Evolutionary conservation across 352 stramenopile species (phyloP), one percentile per base, ranked within the genome.

Genomic region (Albugo laibachii): DNA sequence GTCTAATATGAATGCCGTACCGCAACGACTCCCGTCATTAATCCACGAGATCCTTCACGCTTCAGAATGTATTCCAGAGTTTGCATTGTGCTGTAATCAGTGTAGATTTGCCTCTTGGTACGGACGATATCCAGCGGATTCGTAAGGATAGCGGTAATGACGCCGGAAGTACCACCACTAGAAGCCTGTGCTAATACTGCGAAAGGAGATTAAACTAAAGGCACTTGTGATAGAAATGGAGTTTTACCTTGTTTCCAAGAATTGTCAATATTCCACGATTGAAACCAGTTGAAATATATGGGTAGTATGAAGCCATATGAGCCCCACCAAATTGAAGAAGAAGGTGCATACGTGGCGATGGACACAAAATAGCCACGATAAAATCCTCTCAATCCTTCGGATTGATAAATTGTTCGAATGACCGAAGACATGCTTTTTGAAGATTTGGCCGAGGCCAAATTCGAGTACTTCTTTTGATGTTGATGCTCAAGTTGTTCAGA

Each of bases 101-200:
- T 92, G 59, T 83, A 86, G 16, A 88, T 59, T 48, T 92, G 76
- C 34, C 74, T 72, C 51, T 80, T 80, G 35, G 78, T 91, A 45
- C 78, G 65, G 24, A 93, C 75, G 52, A 92, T 85, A 58, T 92
- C 78, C 75, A 93, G 87, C 24, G 80, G 78, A 50, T 93, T 93
- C 11, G 80, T 88, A 20, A 81, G 44, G 20, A 87, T 60, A 45
- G 77, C 66, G 0, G 76, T 87, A 49, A 92, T 68, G 58, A 88
- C 66, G 24, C 80, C 80, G 1, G 80, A 66, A 3, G 61, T 83
- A 19, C 70, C 73, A 11, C 78, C 80, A 39, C 75, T 86, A 36
- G 87, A 44, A 37, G 72, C 75, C 52, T 89, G 76, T 13, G 79
- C 75, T 16, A 80, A 21, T 42, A 89, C 78, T 85, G 19, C 14